phyloP scores from a whole-genome alignment of 179 eudicot species.

The Silene coronaria region DNA sequence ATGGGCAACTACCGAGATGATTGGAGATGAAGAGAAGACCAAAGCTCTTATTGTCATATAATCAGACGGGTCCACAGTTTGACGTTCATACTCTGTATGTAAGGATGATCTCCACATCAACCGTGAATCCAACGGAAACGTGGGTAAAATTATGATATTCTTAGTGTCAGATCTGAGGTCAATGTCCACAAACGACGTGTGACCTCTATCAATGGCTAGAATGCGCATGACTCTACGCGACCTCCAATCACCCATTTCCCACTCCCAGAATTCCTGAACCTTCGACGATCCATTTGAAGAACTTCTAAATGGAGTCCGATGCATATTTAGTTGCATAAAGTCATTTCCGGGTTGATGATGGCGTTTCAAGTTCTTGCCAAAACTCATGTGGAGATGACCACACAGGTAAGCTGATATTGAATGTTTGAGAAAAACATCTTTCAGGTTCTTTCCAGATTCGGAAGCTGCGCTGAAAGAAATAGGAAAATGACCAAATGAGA shows the following conservation, averaged over 20 bases:
- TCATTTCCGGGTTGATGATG: slow-evolving; percentile 43
- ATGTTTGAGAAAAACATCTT: slow-evolving; percentile 56
- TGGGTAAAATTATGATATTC: slow-evolving; percentile 57
- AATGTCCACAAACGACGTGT: slow-evolving; percentile 64
- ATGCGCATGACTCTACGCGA: slow-evolving; percentile 67
- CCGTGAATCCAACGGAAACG: slow-evolving; percentile 80
- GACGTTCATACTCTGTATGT: slow-evolving; percentile 33
- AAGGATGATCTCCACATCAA: slow-evolving; percentile 39
- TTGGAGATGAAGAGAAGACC: slow-evolving; percentile 60
- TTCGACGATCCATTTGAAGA: slow-evolving; percentile 33
- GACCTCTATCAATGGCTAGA: slow-evolving; percentile 79
- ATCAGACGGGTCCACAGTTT: slow-evolving; percentile 33
- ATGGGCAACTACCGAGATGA: slow-evolving; percentile 62
- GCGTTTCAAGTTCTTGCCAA: slow-evolving; percentile 80
- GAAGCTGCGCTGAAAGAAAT: slow-evolving; percentile 76
- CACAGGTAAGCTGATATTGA: slow-evolving; percentile 75
- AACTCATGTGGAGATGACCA: slow-evolving; percentile 76
- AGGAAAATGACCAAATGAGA: slow-evolving; percentile 88
- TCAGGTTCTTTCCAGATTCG: slow-evolving; percentile 60
- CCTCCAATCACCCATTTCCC: slow-evolving; percentile 99
- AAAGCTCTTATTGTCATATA: slow-evolving; percentile 59
- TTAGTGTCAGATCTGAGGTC: slow-evolving; percentile 49
- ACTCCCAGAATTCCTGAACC: slow-evolving; percentile 77
- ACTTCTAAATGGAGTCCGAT: slow-evolving; percentile 24
- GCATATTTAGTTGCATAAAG: slow-evolving; percentile 54